Base-by-base conservation (phyloP, 2,329 filamentous ascomycete species). In the Phoma herbarum region DNA sequence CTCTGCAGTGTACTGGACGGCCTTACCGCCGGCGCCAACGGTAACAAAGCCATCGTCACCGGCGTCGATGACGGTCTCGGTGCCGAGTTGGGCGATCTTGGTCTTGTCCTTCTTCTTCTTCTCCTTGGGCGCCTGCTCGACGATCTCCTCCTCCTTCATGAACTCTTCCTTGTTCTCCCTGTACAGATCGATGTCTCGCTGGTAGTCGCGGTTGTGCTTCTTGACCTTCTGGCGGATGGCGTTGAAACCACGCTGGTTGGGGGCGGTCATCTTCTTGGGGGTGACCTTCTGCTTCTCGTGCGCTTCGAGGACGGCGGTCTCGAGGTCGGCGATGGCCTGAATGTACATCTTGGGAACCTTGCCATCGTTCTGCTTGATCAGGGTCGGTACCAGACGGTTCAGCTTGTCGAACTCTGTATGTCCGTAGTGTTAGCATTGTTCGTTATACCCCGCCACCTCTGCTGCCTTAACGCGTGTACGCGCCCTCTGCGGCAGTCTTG, bases 221-320 rank as follows among this genome's bases (percentile, higher is more conserved):
- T 94, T 93, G 83, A 99, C 92, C 82, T 93, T 93, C 80, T 99
- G 95, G 83, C 97, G 96, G 75, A 98, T 91, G 63, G 93, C 92
- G 79, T 98, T 99, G 74, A 99, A 86, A 73, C 93, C 93, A 81
- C 93, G 92, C 66, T 93, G 90, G 76, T 94, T 96, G 75, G 90
- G 95, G 62, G 93, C 93, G 82, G 97, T 99, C 93, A 98, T 97
- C 86, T 97, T 98, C 88, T 97, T 97, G 64, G 90, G 88, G 2
- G 91, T 91, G 68, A 96, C 91, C 84, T 99, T 99, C 77, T 96
- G 92, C 86, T 97, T 97, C 72, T 93, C 88, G 66, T 96, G 86
- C 23, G 93, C 89, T 83, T 99, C 96, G 76, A 93, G 93, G 85
- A 97, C 91, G 76, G 90, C 88, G 72, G 96, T 93, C 82, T 99